Conservation (phyloP, 2,329 filamentous ascomycete species). For the Pyricularia pennisetigena region DNA sequence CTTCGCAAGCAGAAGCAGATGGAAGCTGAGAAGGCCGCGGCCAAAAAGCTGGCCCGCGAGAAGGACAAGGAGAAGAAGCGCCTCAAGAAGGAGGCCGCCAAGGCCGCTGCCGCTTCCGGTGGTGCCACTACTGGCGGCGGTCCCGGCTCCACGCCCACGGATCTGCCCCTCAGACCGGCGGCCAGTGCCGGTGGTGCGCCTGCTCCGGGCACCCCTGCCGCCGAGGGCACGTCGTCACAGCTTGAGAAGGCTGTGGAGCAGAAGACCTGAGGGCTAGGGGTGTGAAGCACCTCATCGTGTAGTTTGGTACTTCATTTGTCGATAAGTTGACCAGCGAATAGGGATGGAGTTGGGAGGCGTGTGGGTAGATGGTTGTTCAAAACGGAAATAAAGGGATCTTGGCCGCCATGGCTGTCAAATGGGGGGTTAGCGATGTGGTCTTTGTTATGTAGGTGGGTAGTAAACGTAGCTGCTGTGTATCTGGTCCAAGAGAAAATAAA, state of each 20-base stretch:
- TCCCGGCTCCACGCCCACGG: neutral
- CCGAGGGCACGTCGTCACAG: neutral
- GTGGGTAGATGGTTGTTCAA: neutral
- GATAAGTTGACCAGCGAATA: neutral
- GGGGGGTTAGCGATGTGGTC: neutral
- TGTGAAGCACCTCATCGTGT: neutral
- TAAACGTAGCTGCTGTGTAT: neutral
- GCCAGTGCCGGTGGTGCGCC: neutral
- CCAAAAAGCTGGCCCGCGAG: constrained; percentile 19
- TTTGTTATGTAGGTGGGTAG: neutral
- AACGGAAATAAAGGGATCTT: neutral
- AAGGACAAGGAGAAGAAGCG: constrained; percentile 5
- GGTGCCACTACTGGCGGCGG: neutral
- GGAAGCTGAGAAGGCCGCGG: constrained; percentile 18
- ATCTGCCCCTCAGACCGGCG: constrained; percentile 1
- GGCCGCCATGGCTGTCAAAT: neutral
- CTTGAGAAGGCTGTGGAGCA: constrained; percentile 4
- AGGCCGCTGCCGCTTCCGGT: neutral
- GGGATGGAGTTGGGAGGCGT: neutral
- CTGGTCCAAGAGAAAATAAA: neutral
- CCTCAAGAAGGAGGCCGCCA: constrained; percentile 3
- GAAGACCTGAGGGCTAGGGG: neutral
- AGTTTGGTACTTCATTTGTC: neutral
- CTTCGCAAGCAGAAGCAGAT: constrained; percentile 20
- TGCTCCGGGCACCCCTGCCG: neutral